Conservation (phyloP, 352 stramenopile genomes). For the Lagenidium giganteum region DNA sequence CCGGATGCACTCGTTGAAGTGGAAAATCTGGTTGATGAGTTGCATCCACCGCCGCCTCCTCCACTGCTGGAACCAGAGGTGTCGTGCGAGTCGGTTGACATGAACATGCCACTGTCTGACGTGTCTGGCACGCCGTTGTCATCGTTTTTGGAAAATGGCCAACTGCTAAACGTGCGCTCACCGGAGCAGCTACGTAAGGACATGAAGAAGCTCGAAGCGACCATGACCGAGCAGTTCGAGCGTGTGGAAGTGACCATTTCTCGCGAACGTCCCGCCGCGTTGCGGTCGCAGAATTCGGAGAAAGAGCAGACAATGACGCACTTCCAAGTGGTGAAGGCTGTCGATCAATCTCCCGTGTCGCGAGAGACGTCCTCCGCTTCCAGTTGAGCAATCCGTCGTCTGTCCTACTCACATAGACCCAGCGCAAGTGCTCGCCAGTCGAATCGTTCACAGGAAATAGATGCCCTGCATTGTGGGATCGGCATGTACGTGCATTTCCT, state of each 20-base stretch:
- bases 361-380: too few species aligned
- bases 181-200: constrained; percentile 57
- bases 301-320: too few species aligned
- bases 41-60: constrained; percentile 45
- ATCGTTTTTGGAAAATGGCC: constrained; percentile 79
- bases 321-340: too few species aligned
- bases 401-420: too few species aligned
- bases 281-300: too few species aligned
- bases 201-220: constrained; percentile 58
- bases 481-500: too few species aligned
- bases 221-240: constrained; percentile 67
- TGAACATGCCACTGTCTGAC: constrained; percentile 30
- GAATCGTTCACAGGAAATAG: too few species aligned
- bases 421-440: too few species aligned
- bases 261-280: constrained; percentile 49
- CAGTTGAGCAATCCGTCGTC: too few species aligned
- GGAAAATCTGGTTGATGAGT: constrained; percentile 71
- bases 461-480: too few species aligned
- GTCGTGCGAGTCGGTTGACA: constrained; percentile 13
- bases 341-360: too few species aligned
- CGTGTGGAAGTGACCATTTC: constrained; percentile 79
- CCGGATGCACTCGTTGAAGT: constrained; percentile 81
- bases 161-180: constrained; percentile 23
- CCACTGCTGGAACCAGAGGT: constrained; percentile 33
- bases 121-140: constrained; percentile 66